Evolutionary conservation across 2,329 filamentous ascomycete species (phyloP).

Genomic region (Cadophora luteo-olivacea): DNA sequence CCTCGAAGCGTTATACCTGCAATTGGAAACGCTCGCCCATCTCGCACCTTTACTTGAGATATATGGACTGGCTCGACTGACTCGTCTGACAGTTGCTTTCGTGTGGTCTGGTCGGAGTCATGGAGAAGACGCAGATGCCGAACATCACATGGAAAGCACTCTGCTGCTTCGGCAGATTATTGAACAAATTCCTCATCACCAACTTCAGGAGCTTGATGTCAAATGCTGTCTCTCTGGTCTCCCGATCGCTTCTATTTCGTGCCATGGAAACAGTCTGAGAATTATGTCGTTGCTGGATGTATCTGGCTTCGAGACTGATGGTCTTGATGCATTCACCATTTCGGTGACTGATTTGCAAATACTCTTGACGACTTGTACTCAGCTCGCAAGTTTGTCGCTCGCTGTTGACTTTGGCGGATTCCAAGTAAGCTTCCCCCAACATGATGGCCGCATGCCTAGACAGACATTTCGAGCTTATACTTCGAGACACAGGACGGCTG

Average conservation of each 20-base stretch:
- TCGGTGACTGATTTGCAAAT: not conserved
- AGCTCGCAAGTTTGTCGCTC: not conserved
- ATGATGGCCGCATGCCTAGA: not conserved
- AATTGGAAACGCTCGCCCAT: not conserved
- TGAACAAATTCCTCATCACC: not conserved
- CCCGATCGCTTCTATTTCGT: not conserved
- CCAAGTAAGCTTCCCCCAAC: not conserved
- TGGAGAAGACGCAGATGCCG: not conserved
- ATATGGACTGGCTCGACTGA: not conserved
- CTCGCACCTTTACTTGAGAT: not conserved
- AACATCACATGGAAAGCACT: not conserved
- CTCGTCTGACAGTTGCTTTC: not conserved
- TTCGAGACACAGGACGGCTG: not conserved
- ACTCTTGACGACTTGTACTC: not conserved
- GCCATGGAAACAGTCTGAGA: not conserved
- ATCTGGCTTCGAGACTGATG: not conserved
- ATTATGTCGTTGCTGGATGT: not conserved
- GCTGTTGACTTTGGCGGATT: not conserved
- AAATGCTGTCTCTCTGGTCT: not conserved
- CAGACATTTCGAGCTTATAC: not conserved
- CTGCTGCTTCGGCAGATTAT: not conserved
- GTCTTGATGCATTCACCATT: not conserved
- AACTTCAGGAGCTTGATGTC: not conserved
- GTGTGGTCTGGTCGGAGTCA: not conserved
- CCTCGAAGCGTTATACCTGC: not conserved